Evolutionary conservation across 257 asterid genomes (phyloP).

Genomic region (Solanum chmielewskii): DNA sequence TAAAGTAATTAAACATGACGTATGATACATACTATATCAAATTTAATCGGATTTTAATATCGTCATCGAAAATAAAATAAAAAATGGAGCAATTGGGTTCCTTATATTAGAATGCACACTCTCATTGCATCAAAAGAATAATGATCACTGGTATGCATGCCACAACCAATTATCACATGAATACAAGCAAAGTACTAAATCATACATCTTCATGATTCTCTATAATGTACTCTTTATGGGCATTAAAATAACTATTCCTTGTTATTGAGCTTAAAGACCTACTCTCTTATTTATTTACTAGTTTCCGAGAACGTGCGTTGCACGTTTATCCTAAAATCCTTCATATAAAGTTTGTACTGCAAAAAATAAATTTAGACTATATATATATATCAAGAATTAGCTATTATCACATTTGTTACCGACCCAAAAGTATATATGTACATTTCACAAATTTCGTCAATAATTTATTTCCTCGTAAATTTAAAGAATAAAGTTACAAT

Average conservation of each 20-base stretch:
- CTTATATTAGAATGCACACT: background rate
- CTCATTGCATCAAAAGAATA: background rate
- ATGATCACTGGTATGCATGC: background rate
- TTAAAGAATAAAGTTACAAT: no score
- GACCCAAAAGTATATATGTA: no score
- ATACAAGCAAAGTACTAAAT: background rate
- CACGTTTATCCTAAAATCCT: no score
- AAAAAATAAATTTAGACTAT: no score
- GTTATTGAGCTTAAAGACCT: background rate
- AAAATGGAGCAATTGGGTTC: background rate
- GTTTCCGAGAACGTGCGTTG: no score
- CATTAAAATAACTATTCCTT: background rate
- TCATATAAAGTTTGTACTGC: no score
- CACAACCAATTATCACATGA: background rate
- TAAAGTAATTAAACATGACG: background rate
- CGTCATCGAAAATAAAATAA: no score
- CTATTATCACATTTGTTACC: no score
- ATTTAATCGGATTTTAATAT: background rate
- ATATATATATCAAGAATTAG: no score
- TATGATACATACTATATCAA: background rate
- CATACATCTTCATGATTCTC: background rate
- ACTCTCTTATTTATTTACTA: background rate
- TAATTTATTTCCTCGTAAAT: no score
- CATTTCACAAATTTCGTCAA: no score
- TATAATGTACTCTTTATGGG: background rate